Evolutionary conservation across 2,329 filamentous ascomycete genomes (phyloP).

Genomic region (Penicillium brasilianum): DNA sequence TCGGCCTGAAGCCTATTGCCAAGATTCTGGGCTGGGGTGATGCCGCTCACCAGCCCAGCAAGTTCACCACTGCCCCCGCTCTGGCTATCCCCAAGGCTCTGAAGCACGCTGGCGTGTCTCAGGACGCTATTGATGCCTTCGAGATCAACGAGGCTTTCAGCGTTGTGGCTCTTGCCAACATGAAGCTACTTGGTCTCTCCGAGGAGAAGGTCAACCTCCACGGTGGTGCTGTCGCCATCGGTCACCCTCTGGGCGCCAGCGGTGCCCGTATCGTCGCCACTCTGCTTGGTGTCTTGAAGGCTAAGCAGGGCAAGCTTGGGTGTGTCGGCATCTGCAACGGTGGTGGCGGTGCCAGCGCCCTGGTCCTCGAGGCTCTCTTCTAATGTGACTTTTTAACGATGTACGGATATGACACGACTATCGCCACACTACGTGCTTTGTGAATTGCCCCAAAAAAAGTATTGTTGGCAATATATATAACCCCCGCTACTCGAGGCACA

Average conservation of each 20-base stretch:
- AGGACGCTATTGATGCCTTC: constrained; percentile 83
- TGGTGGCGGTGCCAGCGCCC: constrained; percentile 89
- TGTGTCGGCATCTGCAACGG: constrained; percentile 97
- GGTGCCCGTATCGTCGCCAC: constrained; percentile 94
- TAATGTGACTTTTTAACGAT: constrained; percentile 34
- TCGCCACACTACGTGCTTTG: constrained; percentile 12
- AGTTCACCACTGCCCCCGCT: constrained; percentile 93
- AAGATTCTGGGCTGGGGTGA: constrained; percentile 99
- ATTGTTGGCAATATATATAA: constrained; percentile 11
- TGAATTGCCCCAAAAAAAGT: constrained; percentile 13
- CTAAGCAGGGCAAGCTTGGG: constrained; percentile 92
- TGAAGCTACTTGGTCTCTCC: constrained; percentile 81
- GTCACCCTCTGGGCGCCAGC: constrained; percentile 91
- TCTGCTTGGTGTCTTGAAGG: constrained; percentile 81
- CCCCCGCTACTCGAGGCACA: background rate
- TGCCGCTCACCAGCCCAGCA: constrained; percentile 85
- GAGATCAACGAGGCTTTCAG: constrained; percentile 99
- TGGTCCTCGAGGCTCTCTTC: constrained; percentile 76
- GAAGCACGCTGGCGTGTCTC: constrained; percentile 84
- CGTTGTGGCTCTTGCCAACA: constrained; percentile 92
- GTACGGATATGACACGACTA: constrained; percentile 31
- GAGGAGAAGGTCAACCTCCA: constrained; percentile 93
- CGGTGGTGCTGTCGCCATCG: constrained; percentile 92
- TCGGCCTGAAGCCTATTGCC: constrained; percentile 87
- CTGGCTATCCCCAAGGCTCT: constrained; percentile 97